Evolutionary conservation across 2,329 filamentous ascomycete species (phyloP).

Genomic region (Pestalotiopsis sp.): DNA sequence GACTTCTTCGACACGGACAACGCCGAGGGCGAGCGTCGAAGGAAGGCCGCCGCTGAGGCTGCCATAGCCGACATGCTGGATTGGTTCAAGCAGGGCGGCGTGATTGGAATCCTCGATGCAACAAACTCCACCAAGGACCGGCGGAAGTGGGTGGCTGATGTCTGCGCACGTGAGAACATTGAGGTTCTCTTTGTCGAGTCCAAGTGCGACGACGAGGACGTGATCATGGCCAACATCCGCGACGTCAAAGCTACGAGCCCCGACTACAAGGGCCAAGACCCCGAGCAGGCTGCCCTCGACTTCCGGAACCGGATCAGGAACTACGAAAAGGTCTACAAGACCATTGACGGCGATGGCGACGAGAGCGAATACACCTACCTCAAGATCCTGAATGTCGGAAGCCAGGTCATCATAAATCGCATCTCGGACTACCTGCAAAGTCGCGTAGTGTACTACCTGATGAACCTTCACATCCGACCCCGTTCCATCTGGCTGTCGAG

Average conservation of each 20-base stretch:
- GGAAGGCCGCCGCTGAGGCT: constrained; percentile 85
- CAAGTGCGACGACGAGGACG: constrained; percentile 91
- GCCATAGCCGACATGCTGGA: constrained; percentile 91
- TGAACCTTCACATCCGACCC: constrained; percentile 97
- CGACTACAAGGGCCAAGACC: constrained; percentile 93
- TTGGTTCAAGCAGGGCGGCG: constrained; percentile 83
- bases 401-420: constrained; percentile 96
- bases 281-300: constrained; percentile 85
- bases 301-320: constrained; percentile 94
- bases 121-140: constrained; percentile 94
- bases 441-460: constrained; percentile 95
- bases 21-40: constrained; percentile 84
- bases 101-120: constrained; percentile 92
- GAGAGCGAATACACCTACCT: constrained; percentile 91
- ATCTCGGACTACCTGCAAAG: constrained; percentile 97
- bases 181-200: constrained; percentile 96
- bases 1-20: constrained; percentile 96
- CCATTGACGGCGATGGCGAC: constrained; percentile 78
- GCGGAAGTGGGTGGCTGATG: constrained; percentile 87
- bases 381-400: constrained; percentile 95
- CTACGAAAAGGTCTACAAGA: constrained; percentile 96
- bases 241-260: constrained; percentile 97
- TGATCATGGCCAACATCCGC: constrained; percentile 98
- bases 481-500: constrained; percentile 95
- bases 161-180: constrained; percentile 74